A percentile compares a stretch with the other conserved stretches of the same genome.
Evolutionary conservation across 2,329 filamentous ascomycete species (phyloP).

Genomic region (Onygenales sp.): DNA sequence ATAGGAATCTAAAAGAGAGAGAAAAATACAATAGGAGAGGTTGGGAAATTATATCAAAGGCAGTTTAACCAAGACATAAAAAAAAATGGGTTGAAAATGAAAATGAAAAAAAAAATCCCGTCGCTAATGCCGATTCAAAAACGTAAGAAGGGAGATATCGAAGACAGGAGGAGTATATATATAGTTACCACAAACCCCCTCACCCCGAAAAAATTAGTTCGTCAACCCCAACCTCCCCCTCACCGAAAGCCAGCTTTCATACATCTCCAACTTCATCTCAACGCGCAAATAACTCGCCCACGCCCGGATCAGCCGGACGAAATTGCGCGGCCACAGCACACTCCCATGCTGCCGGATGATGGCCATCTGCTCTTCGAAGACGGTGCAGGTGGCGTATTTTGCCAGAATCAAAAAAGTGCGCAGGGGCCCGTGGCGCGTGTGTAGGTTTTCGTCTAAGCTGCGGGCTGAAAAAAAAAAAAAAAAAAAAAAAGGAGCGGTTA

Average conservation of each 20-base stretch:
- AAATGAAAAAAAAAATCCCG: background rate
- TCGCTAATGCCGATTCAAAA: background rate
- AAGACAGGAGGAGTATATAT: background rate
- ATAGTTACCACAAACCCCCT: too few relatives aligned
- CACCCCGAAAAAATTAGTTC: conserved; percentile 1
- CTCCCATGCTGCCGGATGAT: conserved; percentile 38
- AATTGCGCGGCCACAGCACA: conserved; percentile 43
- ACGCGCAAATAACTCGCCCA: conserved; percentile 47
- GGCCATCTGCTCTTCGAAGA: conserved; percentile 54
- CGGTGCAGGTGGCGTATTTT: conserved; percentile 51
- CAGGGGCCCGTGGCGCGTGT: conserved; percentile 48
- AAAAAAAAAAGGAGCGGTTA: background rate
- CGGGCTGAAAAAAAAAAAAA: conserved; percentile 44
- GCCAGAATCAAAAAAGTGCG: conserved; percentile 57
- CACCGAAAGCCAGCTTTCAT: conserved; percentile 46
- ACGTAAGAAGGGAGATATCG: background rate
- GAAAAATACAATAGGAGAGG: too few relatives aligned
- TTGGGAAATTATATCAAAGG: too few relatives aligned
- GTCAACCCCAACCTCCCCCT: conserved; percentile 41
- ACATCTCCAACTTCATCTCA: conserved; percentile 49
- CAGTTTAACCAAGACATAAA: too few relatives aligned
- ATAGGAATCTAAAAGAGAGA: too few relatives aligned
- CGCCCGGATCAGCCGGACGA: conserved; percentile 42
- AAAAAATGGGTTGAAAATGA: background rate
- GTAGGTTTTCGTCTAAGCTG: conserved; percentile 74